Evolutionary conservation across 2,329 filamentous ascomycete genomes (phyloP), one percentile per base, ranked within the genome.

Genomic region (Helotiales sp.): DNA sequence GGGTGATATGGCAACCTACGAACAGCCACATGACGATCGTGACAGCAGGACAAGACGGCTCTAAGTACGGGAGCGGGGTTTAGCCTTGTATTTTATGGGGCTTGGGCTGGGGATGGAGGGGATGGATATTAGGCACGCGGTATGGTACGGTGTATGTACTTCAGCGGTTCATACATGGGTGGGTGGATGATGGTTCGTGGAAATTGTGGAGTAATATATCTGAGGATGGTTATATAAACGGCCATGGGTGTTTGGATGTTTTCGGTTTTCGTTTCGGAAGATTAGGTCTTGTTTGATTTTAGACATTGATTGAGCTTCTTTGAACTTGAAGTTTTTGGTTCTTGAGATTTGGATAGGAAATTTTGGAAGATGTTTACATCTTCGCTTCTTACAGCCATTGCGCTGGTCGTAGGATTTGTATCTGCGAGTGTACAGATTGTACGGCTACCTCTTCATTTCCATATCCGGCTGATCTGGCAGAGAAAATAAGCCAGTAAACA

Each of bases 391-490:
- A 17, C 30, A 5, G n/a, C 34, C 30, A 6, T 26, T 0, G 28
- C 30, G 6, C 28, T 62, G 28, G 3, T 62, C 40, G 28, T 17
- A 1, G 30, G 45, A 2, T 15, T 50, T 26, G 47, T 49, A 1
- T 30, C 28, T 24, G 60, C 45, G 13, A 43, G 45, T 37, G 11
- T 62, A 3, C 60, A 62, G 17, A 62, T 62, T 37, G 60, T 62
- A 62, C n/a, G 43, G 6, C 57, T 32, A 34, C 11, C 54, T 24
- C 20, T 54, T 24, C 32, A 32, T 15, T 20, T 11, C n/a, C n/a
- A n/a, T n/a, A n/a, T n/a, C n/a, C n/a, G n/a, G n/a, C n/a, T n/a
- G n/a, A n/a, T n/a, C n/a, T n/a, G n/a, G n/a, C n/a, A n/a, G n/a
- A n/a, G n/a, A n/a, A n/a, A n/a, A n/a, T n/a, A n/a, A n/a, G n/a